phyloP scores from a whole-genome alignment of 139 green algal genomes.

The Chara braunii region DNA sequence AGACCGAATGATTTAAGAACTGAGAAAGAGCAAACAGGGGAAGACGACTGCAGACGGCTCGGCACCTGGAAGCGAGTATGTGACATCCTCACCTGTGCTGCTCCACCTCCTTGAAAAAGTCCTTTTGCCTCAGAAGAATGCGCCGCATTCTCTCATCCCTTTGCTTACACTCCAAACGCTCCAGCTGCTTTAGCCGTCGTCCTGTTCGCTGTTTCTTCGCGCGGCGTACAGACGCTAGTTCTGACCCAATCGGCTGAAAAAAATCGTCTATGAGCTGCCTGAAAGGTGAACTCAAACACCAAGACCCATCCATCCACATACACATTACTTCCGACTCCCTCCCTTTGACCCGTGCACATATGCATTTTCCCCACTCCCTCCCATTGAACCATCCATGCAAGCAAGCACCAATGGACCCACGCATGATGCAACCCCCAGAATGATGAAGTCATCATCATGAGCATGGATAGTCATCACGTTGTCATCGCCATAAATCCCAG shows the following conservation, averaged over 20 bases:
- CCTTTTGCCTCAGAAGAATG: not conserved
- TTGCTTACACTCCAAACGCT: slow-evolving; percentile 4
- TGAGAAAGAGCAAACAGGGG: not conserved
- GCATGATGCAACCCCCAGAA: no score
- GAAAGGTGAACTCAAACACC: not conserved
- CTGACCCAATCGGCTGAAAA: slow-evolving; percentile 2
- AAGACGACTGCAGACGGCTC: not conserved
- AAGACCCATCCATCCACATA: not conserved
- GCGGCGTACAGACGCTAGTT: not conserved
- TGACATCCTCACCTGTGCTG: slow-evolving; percentile 14
- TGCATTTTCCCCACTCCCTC: no score
- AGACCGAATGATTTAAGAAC: slow-evolving; percentile 1
- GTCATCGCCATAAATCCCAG: no score
- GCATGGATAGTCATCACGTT: no score
- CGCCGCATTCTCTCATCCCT: slow-evolving; percentile 7
- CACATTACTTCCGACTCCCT: slow-evolving; percentile 2
- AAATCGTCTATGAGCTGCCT: slow-evolving; percentile 3
- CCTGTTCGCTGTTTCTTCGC: slow-evolving; percentile 9
- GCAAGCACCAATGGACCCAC: no score
- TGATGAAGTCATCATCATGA: no score
- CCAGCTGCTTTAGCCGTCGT: slow-evolving; percentile 1
- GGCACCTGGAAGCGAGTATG: not conserved
- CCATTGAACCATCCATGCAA: no score
- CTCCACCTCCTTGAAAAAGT: slow-evolving; percentile 23
- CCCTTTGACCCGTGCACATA: no score